Conservation (phyloP, 345 rosid genomes). For the Gynandropsis gynandra region DNA sequence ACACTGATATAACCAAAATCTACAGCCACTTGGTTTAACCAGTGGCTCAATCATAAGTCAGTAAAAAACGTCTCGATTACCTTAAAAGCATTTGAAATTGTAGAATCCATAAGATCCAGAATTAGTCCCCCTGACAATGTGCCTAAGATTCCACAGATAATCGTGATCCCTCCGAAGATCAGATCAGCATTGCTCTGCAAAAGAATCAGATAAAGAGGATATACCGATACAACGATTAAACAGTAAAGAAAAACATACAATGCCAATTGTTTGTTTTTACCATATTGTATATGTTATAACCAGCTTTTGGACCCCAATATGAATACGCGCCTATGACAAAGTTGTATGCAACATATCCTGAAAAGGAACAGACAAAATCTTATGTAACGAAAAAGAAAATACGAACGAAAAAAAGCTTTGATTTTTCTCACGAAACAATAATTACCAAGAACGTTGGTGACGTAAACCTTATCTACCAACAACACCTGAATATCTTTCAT, state of each 20-base stretch:
- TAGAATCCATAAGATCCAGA: constrained; percentile 60
- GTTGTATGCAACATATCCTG: constrained; percentile 83
- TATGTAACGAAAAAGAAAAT: constrained; percentile 31
- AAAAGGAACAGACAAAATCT: constrained; percentile 23
- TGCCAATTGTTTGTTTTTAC: constrained; percentile 32
- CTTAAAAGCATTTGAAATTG: constrained; percentile 91
- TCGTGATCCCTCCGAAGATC: constrained; percentile 86
- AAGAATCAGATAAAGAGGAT: constrained; percentile 5
- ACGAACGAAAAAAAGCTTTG: neutral
- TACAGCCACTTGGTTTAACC: too few species aligned
- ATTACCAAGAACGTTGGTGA: constrained; percentile 74
- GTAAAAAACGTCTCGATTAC: too few species aligned
- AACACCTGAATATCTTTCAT: constrained; percentile 56
- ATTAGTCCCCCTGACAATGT: constrained; percentile 70
- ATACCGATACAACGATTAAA: constrained; percentile 11
- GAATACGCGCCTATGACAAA: constrained; percentile 95
- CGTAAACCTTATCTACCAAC: constrained; percentile 54
- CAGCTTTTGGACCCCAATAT: constrained; percentile 98
- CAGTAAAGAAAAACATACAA: neutral
- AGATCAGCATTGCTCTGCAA: constrained; percentile 74
- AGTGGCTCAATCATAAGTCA: too few species aligned
- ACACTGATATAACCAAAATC: too few species aligned
- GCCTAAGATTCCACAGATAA: constrained; percentile 76
- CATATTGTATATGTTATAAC: constrained; percentile 75
- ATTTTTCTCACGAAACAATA: constrained; percentile 8